Evolutionary conservation across 768 basidiomycete genomes (phyloP).

Genomic region (Cystobasidium tubakii): DNA sequence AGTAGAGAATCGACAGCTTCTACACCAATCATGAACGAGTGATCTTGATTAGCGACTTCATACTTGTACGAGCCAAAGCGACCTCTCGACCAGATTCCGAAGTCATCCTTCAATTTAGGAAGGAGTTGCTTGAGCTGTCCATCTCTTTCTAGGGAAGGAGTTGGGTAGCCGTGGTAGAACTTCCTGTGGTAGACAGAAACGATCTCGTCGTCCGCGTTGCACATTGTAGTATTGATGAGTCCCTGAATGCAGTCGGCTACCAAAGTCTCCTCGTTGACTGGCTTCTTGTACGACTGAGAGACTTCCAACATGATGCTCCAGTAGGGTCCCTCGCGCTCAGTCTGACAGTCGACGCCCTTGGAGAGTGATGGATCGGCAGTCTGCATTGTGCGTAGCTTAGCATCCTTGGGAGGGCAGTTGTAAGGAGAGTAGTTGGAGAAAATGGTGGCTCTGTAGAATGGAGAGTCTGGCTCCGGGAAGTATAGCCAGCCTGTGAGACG

Average conservation of each 20-base stretch:
- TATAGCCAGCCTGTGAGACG: slow-evolving; percentile 43
- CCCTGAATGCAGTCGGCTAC: slow-evolving; percentile 50
- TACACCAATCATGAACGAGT: slow-evolving; percentile 49
- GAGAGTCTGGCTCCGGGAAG: slow-evolving; percentile 51
- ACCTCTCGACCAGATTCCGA: slow-evolving; percentile 49
- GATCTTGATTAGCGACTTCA: slow-evolving; percentile 46
- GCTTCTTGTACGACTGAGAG: slow-evolving; percentile 50
- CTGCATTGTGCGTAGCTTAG: slow-evolving; percentile 49
- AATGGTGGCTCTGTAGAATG: slow-evolving; percentile 52
- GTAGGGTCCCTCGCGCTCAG: slow-evolving; percentile 48
- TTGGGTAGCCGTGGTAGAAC: slow-evolving; percentile 49
- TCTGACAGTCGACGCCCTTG: slow-evolving; percentile 41
- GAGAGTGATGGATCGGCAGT: slow-evolving; percentile 47
- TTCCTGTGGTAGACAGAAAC: slow-evolving; percentile 48
- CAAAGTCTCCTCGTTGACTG: slow-evolving; percentile 49
- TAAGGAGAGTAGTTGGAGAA: slow-evolving; percentile 52
- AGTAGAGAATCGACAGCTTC: slow-evolving; percentile 48
- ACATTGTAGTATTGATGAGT: slow-evolving; percentile 48
- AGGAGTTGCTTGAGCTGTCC: slow-evolving; percentile 49
- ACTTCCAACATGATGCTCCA: slow-evolving; percentile 52
- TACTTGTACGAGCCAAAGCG: slow-evolving; percentile 47
- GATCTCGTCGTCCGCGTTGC: slow-evolving; percentile 49
- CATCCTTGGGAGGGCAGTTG: slow-evolving; percentile 47
- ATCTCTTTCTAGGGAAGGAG: slow-evolving; percentile 50
- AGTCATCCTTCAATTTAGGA: slow-evolving; percentile 48